Evolutionary conservation across 2,329 filamentous ascomycete genomes (phyloP), one percentile per base, ranked within the genome.

Genomic region (Dendryphion nanum): DNA sequence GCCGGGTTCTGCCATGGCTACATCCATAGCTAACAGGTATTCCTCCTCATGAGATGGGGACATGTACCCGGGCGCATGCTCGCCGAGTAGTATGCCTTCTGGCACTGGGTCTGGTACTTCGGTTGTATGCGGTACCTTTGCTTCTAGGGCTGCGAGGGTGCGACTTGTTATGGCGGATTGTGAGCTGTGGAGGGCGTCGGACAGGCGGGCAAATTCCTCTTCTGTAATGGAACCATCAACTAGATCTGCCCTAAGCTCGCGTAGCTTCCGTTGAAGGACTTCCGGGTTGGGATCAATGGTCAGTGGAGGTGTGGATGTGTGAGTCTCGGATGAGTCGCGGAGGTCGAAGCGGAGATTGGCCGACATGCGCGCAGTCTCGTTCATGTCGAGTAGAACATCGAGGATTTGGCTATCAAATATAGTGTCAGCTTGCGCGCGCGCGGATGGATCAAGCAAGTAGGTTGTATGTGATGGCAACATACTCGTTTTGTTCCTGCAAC

Each of bases 401-500:
- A 96, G 79, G 21, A 97, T 71, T 64, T 90, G 89, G 66, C 90
- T 96, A 55, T 17, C 12, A 21, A 18, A 10, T 10, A 19, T 16
- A 24, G 23, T 51, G 31, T 55, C 8, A 34, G 20, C 33, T 5
- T 15, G 35, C 51, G 26, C 55, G 17, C 58, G 41, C 6, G n/a
- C 23, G 14, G 21, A n/a, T n/a, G 33, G n/a, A n/a, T n/a, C n/a
- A n/a, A n/a, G n/a, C n/a, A n/a, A n/a, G n/a, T n/a, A n/a, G n/a
- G n/a, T n/a, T n/a, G n/a, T n/a, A n/a, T n/a, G n/a, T n/a, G n/a
- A n/a, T n/a, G 20, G 35, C 28, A 18, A 67, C 83, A 57, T 77
- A 95, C 90, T 97, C 91, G 55, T 95, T 95, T 69, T 96, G 86
- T 55, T 94, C 82, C 40, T 89, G 85, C 44, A 98, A 77, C 36